phyloP scores from a whole-genome alignment of 352 stramenopile genomes.

The Globisporangium paroecandrum region DNA sequence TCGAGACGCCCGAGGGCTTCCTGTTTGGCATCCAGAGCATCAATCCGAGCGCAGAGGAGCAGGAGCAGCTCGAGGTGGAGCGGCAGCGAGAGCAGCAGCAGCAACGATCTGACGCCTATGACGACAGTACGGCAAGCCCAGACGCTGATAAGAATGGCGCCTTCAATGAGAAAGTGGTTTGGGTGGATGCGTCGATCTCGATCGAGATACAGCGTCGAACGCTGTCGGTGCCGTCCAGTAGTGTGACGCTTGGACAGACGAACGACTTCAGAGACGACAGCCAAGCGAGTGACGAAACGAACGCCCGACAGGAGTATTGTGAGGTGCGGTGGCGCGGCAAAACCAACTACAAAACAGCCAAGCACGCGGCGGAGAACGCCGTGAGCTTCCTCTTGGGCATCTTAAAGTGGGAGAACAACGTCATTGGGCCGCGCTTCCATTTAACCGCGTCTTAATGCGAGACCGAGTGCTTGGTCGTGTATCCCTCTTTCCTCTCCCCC shows the following conservation, averaged over 20 bases:
- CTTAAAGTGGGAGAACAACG: constrained; percentile 20
- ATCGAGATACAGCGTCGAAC: constrained; percentile 26
- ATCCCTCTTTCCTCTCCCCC: neutral
- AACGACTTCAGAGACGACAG: neutral
- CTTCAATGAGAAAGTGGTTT: constrained; percentile 24
- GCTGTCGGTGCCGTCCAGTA: neutral
- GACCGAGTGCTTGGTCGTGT: neutral
- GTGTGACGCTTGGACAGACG: neutral
- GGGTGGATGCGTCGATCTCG: constrained; percentile 29
- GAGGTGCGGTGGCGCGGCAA: constrained; percentile 21
- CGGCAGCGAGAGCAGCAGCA: neutral
- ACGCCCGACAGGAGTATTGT: constrained; percentile 15
- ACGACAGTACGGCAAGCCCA: neutral
- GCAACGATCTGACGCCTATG: neutral
- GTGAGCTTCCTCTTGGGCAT: constrained; percentile 20
- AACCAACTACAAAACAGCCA: constrained; percentile 24
- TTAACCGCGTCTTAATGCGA: constrained; percentile 12
- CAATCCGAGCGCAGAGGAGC: constrained; percentile 25
- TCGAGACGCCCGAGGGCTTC: constrained; percentile 20
- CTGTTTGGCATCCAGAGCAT: constrained; percentile 33
- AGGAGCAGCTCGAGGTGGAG: neutral
- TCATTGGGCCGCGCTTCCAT: constrained; percentile 21
- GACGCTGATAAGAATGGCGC: neutral
- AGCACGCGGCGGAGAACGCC: constrained; percentile 22
- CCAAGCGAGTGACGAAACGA: neutral